A percentile compares a stretch with the other conserved stretches of the same genome.
Conservation (phyloP, 352 stramenopile genomes). For the Phytopythium montanum region DNA sequence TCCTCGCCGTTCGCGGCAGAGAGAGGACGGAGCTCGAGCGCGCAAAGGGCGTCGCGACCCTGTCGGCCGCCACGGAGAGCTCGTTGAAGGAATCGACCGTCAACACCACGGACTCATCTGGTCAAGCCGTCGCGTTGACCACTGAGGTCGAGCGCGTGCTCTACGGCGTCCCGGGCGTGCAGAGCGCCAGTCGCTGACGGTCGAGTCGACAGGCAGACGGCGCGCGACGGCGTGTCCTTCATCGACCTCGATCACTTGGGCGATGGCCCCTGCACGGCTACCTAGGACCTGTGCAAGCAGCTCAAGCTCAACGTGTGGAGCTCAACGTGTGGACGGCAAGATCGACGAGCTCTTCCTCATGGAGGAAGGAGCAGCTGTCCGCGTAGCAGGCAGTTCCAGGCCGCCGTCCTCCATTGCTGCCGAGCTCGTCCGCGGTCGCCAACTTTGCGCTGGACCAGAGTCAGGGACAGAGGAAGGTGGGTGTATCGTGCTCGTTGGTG, state of each 20-base stretch:
- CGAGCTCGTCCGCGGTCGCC: conserved; percentile 90
- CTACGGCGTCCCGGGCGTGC: conserved; percentile 91
- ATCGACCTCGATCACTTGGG: conserved; percentile 99
- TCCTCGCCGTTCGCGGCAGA: no score
- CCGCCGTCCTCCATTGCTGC: conserved; percentile 97
- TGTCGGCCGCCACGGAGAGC: conserved; percentile 98
- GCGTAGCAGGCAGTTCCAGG: conserved; percentile 89
- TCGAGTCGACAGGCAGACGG: conserved; percentile 99
- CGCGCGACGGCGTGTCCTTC: conserved; percentile 99
- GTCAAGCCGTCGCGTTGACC: conserved; percentile 99
- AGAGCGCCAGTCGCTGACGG: conserved; percentile 98
- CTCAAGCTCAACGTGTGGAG: conserved; percentile 98
- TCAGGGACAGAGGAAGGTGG: conserved; percentile 89
- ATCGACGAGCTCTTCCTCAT: conserved; percentile 99
- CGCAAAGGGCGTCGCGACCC: conserved; percentile 99
- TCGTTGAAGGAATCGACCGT: conserved; percentile 96
- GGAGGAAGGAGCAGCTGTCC: conserved; percentile 94
- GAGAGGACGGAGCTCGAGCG: conserved; percentile 99
- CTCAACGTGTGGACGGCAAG: conserved; percentile 98
- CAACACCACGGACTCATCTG: conserved; percentile 99
- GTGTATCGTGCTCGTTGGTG: conserved; percentile 83
- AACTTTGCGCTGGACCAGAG: conserved; percentile 96
- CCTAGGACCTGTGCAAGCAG: conserved; percentile 93
- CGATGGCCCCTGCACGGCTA: conserved; percentile 94
- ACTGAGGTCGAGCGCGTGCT: conserved; percentile 98